Evolutionary conservation across 768 basidiomycete species (phyloP), one percentile per base, ranked within the genome.

Genomic region (Obba rivulosa): DNA sequence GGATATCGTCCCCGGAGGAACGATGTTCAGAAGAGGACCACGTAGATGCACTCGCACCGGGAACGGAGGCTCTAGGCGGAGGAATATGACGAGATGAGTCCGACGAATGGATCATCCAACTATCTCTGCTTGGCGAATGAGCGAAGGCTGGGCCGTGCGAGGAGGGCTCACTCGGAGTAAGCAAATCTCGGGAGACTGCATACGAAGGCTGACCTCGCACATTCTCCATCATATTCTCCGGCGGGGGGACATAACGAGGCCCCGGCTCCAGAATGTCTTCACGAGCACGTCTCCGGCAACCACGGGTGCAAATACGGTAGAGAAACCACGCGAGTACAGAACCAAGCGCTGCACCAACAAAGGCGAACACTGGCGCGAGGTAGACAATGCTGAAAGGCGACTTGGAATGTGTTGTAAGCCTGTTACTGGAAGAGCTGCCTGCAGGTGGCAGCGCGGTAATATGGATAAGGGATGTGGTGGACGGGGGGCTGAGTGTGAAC

Each of bases 351-450:
- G 59, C 58, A 23, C 62, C 66, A 3, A 63, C 46, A 1, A 54
- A 44, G 3, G 57, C 57, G 24, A 67, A 67, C 11, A 68, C 37
- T 0, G 64, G 62, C 1, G 62, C 54, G 13, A 67, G 62, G 40
- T 63, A 64, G 9, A 55, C 53, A 3, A 57, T 28, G n/a, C 64
- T 54, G 50, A 65, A 64, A n/a, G 34, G 28, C 2, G 36, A 21
- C 3, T 14, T 25, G 34, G 28, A 7, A 31, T 51, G 34, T 43
- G 37, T 20, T 11, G 21, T 20, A 46, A 25, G 16, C 35, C 18
- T 20, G 46, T 34, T 16, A 51, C 11, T 40, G 2, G 56, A 48
- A 22, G 51, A 41, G n/a, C 53, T 48, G 22, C 37, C 56, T 1
- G 53, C 50, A 5, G 65, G 60, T 2, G 66, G 62, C 2, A 62